phyloP scores from a whole-genome alignment of 2,329 filamentous ascomycete species.

The Aspergillus calidoustus region DNA sequence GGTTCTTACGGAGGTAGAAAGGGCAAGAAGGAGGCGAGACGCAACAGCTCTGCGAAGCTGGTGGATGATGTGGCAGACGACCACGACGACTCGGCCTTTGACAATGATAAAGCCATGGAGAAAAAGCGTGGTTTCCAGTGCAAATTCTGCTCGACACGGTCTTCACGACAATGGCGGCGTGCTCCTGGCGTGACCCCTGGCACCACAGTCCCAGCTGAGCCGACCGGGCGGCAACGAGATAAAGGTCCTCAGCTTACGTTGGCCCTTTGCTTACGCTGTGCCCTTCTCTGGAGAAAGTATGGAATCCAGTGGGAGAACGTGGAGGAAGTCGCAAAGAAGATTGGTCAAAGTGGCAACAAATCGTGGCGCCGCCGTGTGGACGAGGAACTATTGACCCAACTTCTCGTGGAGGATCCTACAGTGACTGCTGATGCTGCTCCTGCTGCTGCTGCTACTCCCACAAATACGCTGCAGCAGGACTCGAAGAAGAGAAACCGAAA shows the following conservation, averaged over 20 bases:
- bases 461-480: constrained; percentile 50
- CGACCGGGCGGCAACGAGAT: constrained; percentile 72
- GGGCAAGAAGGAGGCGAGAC: constrained; percentile 82
- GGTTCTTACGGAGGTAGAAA: constrained; percentile 85
- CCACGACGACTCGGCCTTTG: constrained; percentile 93
- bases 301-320: constrained; percentile 94
- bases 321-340: constrained; percentile 88
- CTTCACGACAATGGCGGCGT: constrained; percentile 87
- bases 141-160: constrained; percentile 84
- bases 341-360: constrained; percentile 76
- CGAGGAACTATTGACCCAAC: constrained; percentile 71
- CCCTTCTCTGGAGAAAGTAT: constrained; percentile 92
- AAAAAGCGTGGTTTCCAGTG: constrained; percentile 87
- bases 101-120: constrained; percentile 78
- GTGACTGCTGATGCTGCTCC: constrained; percentile 48
- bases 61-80: constrained; percentile 93
- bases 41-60: constrained; percentile 70
- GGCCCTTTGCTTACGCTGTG: constrained; percentile 87
- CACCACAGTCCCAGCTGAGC: constrained; percentile 69
- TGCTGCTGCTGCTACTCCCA: constrained; percentile 49
- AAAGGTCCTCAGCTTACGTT: constrained; percentile 75
- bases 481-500: constrained; percentile 66
- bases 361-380: constrained; percentile 89
- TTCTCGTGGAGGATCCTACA: constrained; percentile 51
- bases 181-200: constrained; percentile 78